Base-by-base conservation (phyloP, 2,329 filamentous ascomycete species). In the Bipolaris bicolor region DNA sequence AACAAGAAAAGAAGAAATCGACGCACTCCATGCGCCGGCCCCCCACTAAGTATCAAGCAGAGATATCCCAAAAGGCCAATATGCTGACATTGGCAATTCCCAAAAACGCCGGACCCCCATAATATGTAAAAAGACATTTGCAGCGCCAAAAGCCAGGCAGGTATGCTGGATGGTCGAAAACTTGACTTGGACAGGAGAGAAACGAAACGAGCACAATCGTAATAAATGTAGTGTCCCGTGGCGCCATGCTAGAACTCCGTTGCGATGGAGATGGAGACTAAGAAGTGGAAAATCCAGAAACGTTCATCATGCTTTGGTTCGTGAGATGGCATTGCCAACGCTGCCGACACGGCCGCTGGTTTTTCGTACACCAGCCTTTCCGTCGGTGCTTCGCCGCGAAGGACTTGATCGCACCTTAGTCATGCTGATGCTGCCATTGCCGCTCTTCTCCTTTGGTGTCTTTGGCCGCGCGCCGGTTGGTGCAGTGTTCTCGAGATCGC, bases 311-410 rank as follows among this genome's bases (percentile, higher is more conserved):
- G 72, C 62, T 57, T 75, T 75, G 7, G 70, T 57, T 31, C 73
- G 72, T 13, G 57, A 52, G 13, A 65, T 62, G 34, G 69, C 61
- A 50, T 64, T 76, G 50, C 78, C 78, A 24, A 80, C 70, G 63
- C 80, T 82, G 44, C 81, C 81, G 2, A 83, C 79, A 33, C 81
- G 74, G 33, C 81, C 81, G 56, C 81, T 83, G 15, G 80, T 82
- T 72, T 83, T 83, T 40, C 81, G 73, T 46, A 83, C 80, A 55
- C 78, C 79, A 40, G 71, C 78, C 72, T 81, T 81, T 72, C 74
- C 76, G 49, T 82, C 80, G 3, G 77, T 79, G 68, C 77, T 81
- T 58, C 80, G 75, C 51, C 81, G 74, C 13, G 70, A 61, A 11
- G 80, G 79, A 55, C 77, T 80, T 10, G 75, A 76, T 36, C 80